A percentile compares a stretch with the other conserved stretches of the same genome.
phyloP scores from a whole-genome alignment of 345 rosid genomes.

The Brassica cretica region DNA sequence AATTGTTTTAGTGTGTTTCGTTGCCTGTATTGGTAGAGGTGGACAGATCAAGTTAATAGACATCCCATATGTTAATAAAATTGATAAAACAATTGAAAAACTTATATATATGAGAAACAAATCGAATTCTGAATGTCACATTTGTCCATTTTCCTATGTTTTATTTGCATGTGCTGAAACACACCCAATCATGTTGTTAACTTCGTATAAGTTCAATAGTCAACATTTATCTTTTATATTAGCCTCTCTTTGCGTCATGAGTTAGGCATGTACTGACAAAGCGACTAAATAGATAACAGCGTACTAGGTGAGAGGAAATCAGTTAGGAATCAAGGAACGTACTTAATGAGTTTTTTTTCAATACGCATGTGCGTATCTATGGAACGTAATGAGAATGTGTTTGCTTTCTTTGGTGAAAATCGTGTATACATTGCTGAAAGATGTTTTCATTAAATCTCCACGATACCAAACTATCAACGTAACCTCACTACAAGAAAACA shows the following conservation, averaged over 20 bases:
- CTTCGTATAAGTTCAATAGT: conserved; percentile 2
- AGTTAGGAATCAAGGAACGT: conserved; percentile 17
- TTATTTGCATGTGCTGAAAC: conserved; percentile 21
- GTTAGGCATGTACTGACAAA: neutral
- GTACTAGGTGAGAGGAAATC: neutral
- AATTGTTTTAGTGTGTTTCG: conserved; percentile 2
- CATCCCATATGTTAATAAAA: neutral
- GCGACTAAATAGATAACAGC: neutral
- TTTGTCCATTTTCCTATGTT: neutral
- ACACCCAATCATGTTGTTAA: conserved; percentile 29
- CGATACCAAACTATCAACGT: no score
- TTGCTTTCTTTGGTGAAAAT: neutral
- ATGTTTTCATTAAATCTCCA: neutral
- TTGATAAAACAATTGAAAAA: neutral
- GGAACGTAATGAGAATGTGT: neutral
- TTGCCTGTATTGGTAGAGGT: neutral
- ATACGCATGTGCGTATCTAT: neutral
- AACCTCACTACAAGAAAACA: no score
- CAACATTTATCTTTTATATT: neutral
- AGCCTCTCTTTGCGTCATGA: neutral
- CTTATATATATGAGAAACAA: no score
- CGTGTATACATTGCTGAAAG: neutral
- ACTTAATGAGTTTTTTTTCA: neutral
- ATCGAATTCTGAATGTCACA: conserved; percentile 18
- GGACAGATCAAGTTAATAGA: neutral